These are phyloP conservation scores for Craterostigma plantagineum DNA, from an alignment of 257 asterid species.

Conservation along the genomic window DNA sequence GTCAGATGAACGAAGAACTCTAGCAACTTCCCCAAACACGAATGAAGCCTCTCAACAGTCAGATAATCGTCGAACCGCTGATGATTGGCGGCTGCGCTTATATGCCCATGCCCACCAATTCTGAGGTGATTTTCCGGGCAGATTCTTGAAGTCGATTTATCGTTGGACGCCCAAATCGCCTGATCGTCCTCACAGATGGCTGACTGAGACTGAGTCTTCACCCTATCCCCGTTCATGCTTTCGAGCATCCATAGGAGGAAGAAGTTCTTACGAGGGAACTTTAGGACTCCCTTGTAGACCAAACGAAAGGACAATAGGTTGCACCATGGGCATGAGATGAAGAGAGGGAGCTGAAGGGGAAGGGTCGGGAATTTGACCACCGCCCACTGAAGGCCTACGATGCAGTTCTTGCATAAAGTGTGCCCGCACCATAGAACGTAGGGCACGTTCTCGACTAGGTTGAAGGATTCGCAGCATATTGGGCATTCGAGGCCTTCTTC, in stretches of 20 bases:
- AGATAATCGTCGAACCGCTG: conserved; percentile 15
- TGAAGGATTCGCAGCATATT: conserved; percentile 87
- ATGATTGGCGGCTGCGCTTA: conserved; percentile 18
- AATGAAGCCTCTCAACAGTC: conserved; percentile 39
- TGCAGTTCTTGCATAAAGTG: conserved; percentile 91
- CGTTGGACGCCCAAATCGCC: conserved; percentile 30
- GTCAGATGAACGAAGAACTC: conserved; percentile 61
- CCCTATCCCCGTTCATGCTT: conserved; percentile 85
- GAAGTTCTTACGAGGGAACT: conserved; percentile 81
- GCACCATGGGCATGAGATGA: conserved; percentile 95
- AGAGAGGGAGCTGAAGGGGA: conserved; percentile 82
- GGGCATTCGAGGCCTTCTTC: conserved; percentile 86
- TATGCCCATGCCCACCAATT: conserved; percentile 23
- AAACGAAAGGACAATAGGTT: conserved; percentile 55
- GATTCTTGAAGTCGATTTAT: conserved; percentile 15
- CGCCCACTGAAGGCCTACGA: conserved; percentile 84
- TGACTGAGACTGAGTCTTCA: conserved; percentile 32
- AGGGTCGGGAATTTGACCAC: conserved; percentile 60
- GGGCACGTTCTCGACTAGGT: conserved; percentile 82
- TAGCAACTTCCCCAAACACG: conserved; percentile 37
- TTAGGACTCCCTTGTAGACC: conserved; percentile 60
- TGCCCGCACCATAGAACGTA: conserved; percentile 94
- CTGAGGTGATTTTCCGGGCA: conserved; percentile 4
- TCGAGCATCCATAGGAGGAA: conserved; percentile 97
- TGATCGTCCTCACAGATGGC: conserved; percentile 35